phyloP scores from a whole-genome alignment of 108 stramenopile species.

The Aureococcus anophagefferens region DNA sequence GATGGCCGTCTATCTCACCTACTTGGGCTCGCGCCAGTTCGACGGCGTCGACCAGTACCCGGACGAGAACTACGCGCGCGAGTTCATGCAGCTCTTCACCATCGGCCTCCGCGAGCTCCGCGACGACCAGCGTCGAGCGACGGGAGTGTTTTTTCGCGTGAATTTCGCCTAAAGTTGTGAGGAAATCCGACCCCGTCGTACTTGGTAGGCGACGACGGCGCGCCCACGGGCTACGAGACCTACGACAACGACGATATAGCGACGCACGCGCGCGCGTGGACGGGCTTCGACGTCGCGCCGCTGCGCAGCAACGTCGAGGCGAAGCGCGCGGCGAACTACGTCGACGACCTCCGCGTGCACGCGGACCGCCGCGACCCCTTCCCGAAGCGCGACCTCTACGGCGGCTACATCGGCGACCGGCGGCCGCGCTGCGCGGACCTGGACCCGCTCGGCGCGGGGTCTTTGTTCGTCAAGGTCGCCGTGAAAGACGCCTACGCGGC shows the following conservation, averaged over 20 bases:
- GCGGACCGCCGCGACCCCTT: slow-evolving; percentile 32
- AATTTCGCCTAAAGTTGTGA: no score
- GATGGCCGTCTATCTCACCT: slow-evolving; percentile 55
- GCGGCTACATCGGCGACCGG: slow-evolving; percentile 59
- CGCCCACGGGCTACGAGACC: slow-evolving; percentile 31
- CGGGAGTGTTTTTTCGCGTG: no score
- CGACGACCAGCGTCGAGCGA: no score
- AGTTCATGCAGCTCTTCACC: slow-evolving; percentile 61
- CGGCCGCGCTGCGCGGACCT: slow-evolving; percentile 6
- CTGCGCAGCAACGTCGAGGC: slow-evolving; percentile 44
- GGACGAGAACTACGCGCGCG: slow-evolving; percentile 55
- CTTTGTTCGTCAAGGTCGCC: no score
- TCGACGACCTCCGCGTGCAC: slow-evolving; percentile 46
- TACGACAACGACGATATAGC: slow-evolving; percentile 67
- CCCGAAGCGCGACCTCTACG: slow-evolving; percentile 50
- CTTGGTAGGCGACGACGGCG: slow-evolving; percentile 61
- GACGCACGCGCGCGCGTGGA: slow-evolving; percentile 50
- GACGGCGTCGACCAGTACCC: slow-evolving; percentile 19
- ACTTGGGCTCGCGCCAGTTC: no score
- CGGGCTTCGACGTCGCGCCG: slow-evolving; percentile 37
- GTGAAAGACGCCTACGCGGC: slow-evolving; percentile 32
- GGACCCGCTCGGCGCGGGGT: no score
- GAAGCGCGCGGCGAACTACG: no score
- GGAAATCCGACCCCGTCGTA: no score
- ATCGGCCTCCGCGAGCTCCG: slow-evolving; percentile 50